These are phyloP conservation scores for Leccinellum rugosiceps DNA, from an alignment of 768 basidiomycete species.

Conservation along the genomic window DNA sequence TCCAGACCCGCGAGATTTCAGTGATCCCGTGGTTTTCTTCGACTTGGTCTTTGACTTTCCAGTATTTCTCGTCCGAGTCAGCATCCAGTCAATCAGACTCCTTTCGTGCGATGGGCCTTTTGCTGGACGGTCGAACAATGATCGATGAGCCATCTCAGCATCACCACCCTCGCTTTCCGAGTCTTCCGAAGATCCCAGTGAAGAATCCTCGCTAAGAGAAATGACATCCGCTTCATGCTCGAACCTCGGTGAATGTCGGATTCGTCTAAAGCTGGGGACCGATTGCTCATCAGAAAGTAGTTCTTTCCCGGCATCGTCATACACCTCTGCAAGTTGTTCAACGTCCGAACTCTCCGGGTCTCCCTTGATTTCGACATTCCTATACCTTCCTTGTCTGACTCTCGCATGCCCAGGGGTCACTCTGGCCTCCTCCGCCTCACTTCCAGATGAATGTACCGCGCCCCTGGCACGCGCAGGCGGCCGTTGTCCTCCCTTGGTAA, in stretches of 20 bases:
- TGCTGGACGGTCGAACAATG: conserved; percentile 26
- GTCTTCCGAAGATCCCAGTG: conserved; percentile 9
- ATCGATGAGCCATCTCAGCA: conserved; percentile 33
- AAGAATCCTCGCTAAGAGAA: conserved; percentile 21
- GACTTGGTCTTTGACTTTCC: conserved; percentile 10
- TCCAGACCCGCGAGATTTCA: conserved; percentile 9
- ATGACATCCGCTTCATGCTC: conserved; percentile 15
- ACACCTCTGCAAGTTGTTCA: conserved; percentile 7
- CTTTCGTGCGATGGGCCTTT: conserved; percentile 33
- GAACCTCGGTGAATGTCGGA: conserved; percentile 6
- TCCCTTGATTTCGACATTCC: conserved; percentile 47
- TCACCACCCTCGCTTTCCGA: conserved; percentile 22
- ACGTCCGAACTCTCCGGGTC: conserved; percentile 61
- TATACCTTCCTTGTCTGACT: conserved; percentile 35
- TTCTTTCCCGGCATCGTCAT: conserved; percentile 3
- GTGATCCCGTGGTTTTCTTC: conserved; percentile 12
- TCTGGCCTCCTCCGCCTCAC: conserved; percentile 37
- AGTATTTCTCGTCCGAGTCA: conserved; percentile 40
- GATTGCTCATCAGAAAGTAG: conserved; percentile 13
- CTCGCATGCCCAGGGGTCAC: conserved; percentile 53
- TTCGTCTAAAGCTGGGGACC: conserved; percentile 23
- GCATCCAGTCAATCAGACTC: conserved; percentile 69
- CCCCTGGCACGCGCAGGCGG: conserved; percentile 8
- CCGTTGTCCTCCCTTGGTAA: conserved; percentile 9
- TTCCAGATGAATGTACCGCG: conserved; percentile 17